phyloP scores from a whole-genome alignment of 257 asterid species.

The Phtheirospermum japonicum region DNA sequence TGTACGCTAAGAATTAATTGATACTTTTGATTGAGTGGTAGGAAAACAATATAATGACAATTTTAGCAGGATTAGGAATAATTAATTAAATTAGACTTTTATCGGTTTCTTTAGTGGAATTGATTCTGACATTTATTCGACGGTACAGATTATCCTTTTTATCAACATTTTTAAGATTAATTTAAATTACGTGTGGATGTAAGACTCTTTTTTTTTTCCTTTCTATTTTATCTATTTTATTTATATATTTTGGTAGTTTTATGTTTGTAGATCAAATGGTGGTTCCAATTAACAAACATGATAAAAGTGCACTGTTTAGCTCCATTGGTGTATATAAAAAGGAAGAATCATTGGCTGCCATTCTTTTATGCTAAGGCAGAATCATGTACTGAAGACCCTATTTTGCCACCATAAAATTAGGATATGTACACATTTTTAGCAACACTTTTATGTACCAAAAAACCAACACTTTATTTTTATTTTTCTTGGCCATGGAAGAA shows the following conservation, averaged over 20 bases:
- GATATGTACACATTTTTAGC: constrained; percentile 4
- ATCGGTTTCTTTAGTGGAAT: constrained; percentile 6
- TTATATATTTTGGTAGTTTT: background rate
- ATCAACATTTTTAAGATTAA: too few relatives aligned
- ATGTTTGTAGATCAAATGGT: background rate
- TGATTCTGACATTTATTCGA: background rate
- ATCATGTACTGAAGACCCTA: constrained; percentile 12
- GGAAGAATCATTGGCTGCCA: constrained; percentile 25
- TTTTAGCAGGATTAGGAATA: constrained; percentile 26
- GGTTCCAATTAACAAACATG: constrained; percentile 4
- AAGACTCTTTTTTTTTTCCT: background rate
- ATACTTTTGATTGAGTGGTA: too few relatives aligned
- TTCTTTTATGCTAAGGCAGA: constrained; percentile 24
- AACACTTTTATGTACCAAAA: constrained; percentile 2
- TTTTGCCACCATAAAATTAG: constrained; percentile 11
- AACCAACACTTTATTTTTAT: background rate
- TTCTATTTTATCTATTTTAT: background rate
- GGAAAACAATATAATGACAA: background rate
- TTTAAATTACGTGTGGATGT: too few relatives aligned
- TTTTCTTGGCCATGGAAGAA: constrained; percentile 4
- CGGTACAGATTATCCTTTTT: background rate
- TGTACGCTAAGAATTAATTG: constrained; percentile 1
- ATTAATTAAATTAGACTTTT: background rate
- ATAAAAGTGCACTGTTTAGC: constrained; percentile 22
- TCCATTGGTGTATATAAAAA: constrained; percentile 16